Conservation (phyloP, 2,329 filamentous ascomycete species). For the Colletotrichum sp. region DNA sequence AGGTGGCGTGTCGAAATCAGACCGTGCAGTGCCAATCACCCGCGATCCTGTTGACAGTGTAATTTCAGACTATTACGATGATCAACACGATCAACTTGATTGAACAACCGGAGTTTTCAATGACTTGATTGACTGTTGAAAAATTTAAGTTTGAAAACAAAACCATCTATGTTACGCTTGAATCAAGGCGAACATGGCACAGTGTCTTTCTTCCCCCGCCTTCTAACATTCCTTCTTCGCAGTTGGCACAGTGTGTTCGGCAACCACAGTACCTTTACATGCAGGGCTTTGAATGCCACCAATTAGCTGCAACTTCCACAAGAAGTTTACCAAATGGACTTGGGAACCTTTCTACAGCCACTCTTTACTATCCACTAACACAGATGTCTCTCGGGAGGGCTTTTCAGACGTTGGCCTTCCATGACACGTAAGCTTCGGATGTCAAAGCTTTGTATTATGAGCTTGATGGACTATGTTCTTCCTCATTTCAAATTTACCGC, state of each 20-base stretch:
- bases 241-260: neutral
- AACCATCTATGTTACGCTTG: neutral
- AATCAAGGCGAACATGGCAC: neutral
- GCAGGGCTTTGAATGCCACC: neutral
- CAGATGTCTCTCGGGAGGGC: neutral
- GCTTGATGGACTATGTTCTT: neutral
- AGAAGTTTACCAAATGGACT: neutral
- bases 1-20: neutral
- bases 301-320: neutral
- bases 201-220: too few species aligned
- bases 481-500: neutral
- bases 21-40: neutral
- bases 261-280: neutral
- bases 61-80: neutral
- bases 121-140: rapidly evolving
- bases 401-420: neutral
- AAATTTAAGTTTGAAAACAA: rapidly evolving
- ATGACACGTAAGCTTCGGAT: neutral
- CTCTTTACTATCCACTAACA: rapidly evolving
- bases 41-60: neutral
- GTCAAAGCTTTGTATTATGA: neutral
- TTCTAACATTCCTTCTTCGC: too few species aligned
- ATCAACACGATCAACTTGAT: neutral
- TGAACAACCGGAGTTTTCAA: neutral
- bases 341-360: neutral